Conservation (phyloP, 2,329 filamentous ascomycete species). For the Magnaporthales sp. region DNA sequence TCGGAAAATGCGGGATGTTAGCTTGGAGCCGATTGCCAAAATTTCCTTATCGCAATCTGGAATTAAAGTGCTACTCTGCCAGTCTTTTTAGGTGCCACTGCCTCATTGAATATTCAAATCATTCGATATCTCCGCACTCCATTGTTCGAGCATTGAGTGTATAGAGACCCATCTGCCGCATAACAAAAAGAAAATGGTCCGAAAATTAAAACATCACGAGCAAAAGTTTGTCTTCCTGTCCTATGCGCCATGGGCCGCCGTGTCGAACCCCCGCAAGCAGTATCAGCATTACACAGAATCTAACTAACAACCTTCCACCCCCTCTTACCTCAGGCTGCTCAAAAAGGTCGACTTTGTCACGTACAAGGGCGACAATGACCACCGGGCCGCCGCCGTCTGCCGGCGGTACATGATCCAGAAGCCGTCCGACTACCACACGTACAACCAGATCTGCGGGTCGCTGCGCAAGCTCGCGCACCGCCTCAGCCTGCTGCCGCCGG, state of each 20-base stretch:
- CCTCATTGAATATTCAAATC: neutral
- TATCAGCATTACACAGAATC: neutral
- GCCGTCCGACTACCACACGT: conserved; percentile 70
- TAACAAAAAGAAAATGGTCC: conserved; percentile 66
- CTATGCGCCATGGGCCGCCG: neutral
- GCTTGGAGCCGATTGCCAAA: neutral
- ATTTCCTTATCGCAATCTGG: neutral
- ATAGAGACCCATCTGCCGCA: no score
- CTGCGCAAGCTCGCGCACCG: conserved; percentile 84
- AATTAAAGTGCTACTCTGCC: neutral
- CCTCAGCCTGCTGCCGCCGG: conserved; percentile 72
- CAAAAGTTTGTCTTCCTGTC: conserved; percentile 57
- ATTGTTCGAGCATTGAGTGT: no score
- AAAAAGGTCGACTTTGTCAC: conserved; percentile 78
- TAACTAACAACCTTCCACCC: conserved; percentile 1
- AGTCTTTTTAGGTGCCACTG: neutral
- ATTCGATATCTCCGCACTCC: no score
- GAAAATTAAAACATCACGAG: conserved; percentile 95
- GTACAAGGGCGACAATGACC: conserved; percentile 80
- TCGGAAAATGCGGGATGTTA: neutral
- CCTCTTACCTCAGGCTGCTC: conserved; percentile 6
- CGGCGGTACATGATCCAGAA: conserved; percentile 88
- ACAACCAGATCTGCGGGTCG: conserved; percentile 65
- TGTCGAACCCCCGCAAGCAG: neutral
- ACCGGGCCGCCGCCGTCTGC: conserved; percentile 67